phyloP scores from a whole-genome alignment of 495 filamentous ascomycete species.

The Sabuloglossum arenarium region DNA sequence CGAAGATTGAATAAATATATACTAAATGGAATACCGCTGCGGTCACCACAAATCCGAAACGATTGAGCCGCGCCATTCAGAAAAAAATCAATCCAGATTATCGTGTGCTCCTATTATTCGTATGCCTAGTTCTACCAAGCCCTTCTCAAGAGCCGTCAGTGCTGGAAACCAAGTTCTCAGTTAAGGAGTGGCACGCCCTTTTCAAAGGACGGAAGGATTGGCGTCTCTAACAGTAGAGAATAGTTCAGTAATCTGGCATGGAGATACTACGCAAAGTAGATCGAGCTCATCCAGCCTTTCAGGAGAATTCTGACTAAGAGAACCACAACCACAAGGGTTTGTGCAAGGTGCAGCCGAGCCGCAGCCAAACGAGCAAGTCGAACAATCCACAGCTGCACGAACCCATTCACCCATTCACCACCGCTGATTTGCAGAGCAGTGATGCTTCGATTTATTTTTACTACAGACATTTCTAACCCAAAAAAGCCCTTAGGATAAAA shows the following conservation, averaged over 20 bases:
- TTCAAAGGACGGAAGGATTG: background rate
- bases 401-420: too few relatives aligned
- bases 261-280: background rate
- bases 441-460: too few relatives aligned
- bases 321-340: background rate
- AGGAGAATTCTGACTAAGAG: background rate
- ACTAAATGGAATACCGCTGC: constrained; percentile 87
- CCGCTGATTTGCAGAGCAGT: too few relatives aligned
- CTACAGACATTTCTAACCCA: too few relatives aligned
- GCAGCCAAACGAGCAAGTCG: background rate
- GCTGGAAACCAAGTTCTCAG: background rate
- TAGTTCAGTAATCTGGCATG: background rate
- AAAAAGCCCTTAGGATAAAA: too few relatives aligned
- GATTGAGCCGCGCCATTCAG: constrained; percentile 34
- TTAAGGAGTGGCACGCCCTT: background rate
- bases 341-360: background rate
- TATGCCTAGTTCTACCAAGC: background rate
- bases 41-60: constrained; percentile 74
- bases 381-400: too few relatives aligned
- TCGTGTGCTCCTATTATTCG: background rate
- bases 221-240: background rate
- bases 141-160: background rate
- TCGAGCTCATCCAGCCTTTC: background rate
- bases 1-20: constrained; percentile 94
- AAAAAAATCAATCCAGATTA: background rate